Evolutionary conservation across 2,329 filamentous ascomycete genomes (phyloP), one percentile per base, ranked within the genome.

Genomic region (Cryphonectria radicalis): DNA sequence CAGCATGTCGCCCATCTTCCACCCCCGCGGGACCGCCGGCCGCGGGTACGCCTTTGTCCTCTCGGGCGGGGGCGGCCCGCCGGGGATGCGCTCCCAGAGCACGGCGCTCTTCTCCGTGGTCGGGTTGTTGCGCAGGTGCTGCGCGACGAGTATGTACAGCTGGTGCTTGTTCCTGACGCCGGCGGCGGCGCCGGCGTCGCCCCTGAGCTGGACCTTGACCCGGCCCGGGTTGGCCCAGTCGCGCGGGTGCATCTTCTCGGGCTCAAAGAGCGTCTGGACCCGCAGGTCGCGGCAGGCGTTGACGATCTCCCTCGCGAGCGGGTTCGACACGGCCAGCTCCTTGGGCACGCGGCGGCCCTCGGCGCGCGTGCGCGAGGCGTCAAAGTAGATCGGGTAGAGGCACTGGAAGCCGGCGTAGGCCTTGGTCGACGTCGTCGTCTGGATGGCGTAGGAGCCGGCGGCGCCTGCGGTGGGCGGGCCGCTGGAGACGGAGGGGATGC

Each of bases 161-260:
- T 97, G 93, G 80, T 97, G 93, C 84, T 98, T 94, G 81, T 86
- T 90, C 80, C 90, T 91, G 70, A 97, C 80, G 78, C 87, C 78
- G 28, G 90, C 72, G 55, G 50, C 63, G 25, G 64, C 60, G 66
- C 62, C 63, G 74, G 10, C 66, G 13, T 72, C 76, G 74, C 80
- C 83, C 80, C 89, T 92, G n/a, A 98, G 84, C 78, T 91, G 84
- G 66, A 98, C 90, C 76, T 93, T 90, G 74, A 98, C 93, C 72
- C 96, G 88, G 4, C 96, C 96, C 17, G 96, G 96, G 84, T 99
- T 99, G 70, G 92, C 91, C 96, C 96, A 99, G 84, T 99, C 96
- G 83, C 96, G 95, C 8, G 96, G 96, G 82, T 99, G 96, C 73
- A 90, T 88, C 85, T 97, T 97, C 79, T 92, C 92, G 0, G 95